Conservation (phyloP, 164 flowering plant species). For the Magnolia sinica region DNA sequence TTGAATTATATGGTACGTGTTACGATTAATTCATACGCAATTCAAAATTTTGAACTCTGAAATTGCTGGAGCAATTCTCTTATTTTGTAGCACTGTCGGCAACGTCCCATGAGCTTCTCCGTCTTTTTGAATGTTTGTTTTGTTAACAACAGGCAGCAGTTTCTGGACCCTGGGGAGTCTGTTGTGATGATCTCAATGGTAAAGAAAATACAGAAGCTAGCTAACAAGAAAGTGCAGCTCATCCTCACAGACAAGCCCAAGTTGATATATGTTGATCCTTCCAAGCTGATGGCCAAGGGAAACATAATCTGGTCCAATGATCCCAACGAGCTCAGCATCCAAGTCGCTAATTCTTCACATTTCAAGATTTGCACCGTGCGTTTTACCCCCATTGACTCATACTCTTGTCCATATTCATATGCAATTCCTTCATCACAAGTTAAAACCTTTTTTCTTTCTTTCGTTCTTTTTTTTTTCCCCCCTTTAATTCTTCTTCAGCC, state of each 20-base stretch:
- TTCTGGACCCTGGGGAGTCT: conserved; percentile 94
- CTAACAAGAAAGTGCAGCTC: conserved; percentile 97
- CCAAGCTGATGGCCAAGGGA: conserved; percentile 72
- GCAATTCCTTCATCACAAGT: neutral
- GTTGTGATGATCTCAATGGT: conserved; percentile 95
- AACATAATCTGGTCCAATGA: conserved; percentile 89
- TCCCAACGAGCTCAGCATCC: conserved; percentile 73
- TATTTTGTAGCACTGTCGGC: neutral
- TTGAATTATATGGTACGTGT: neutral
- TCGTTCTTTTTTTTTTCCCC: no score
- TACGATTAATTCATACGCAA: neutral
- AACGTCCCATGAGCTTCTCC: neutral
- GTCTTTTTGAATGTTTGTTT: neutral
- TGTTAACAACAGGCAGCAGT: conserved; percentile 71
- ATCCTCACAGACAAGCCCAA: conserved; percentile 97
- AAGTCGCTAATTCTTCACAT: conserved; percentile 67
- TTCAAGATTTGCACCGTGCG: conserved; percentile 90
- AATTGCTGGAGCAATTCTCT: neutral
- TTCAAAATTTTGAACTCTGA: neutral
- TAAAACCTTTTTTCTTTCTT: neutral
- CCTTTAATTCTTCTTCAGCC: conserved; percentile 45
- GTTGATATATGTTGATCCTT: conserved; percentile 83
- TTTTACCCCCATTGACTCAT: neutral
- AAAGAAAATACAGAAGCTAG: conserved; percentile 77
- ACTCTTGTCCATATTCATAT: neutral